These are phyloP conservation scores for Pestalotiopsis fici DNA, from an alignment of 2,329 filamentous ascomycete species.

Conservation along the genomic window DNA sequence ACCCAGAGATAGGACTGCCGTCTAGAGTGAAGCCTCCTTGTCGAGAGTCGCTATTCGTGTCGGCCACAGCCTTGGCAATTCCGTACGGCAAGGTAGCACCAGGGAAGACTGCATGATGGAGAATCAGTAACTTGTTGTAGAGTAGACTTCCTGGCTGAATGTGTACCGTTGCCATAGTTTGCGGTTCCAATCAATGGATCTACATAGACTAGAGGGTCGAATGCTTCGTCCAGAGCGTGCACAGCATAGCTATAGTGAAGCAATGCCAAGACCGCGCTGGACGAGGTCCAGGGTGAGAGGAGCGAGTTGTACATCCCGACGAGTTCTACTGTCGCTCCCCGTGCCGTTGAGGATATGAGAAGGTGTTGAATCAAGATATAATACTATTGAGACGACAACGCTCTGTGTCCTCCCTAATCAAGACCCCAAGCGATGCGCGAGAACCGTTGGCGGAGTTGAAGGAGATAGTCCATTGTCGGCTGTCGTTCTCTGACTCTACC, in stretches of 20 bases:
- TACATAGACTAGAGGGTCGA: constrained; percentile 43
- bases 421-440: too few relatives aligned
- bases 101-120: constrained; percentile 35
- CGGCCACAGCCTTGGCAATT: constrained; percentile 59
- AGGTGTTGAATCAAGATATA: neutral
- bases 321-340: neutral
- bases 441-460: too few relatives aligned
- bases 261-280: constrained; percentile 12
- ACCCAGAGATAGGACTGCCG: constrained; percentile 50
- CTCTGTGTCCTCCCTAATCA: neutral
- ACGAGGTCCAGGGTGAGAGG: neutral
- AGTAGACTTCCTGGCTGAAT: neutral
- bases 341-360: neutral
- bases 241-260: constrained; percentile 10
- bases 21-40: constrained; percentile 60
- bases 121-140: neutral
- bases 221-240: constrained; percentile 13
- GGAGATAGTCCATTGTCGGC: neutral
- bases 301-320: neutral
- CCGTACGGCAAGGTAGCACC: constrained; percentile 38
- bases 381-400: neutral
- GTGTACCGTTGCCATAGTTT: constrained; percentile 39
- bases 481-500: neutral
- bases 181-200: constrained; percentile 55
- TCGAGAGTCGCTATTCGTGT: constrained; percentile 53